Evolutionary conservation across 257 asterid genomes (phyloP), one percentile per base, ranked within the genome.

Genomic region (Lycium barbarum): DNA sequence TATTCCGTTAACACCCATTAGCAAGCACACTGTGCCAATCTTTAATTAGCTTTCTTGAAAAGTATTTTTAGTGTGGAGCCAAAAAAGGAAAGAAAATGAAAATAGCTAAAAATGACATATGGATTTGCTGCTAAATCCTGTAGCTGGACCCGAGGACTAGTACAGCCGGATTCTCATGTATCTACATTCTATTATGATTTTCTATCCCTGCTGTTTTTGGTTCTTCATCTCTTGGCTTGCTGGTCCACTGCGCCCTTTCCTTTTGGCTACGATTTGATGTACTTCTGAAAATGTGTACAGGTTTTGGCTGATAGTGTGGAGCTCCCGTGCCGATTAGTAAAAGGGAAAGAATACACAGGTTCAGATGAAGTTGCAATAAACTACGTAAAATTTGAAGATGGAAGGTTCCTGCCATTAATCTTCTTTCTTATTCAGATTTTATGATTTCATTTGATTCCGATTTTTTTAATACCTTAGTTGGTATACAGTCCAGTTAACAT

Each of bases 281-380:
- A 9, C 85, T 83, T 86, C 84, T 81, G 87, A 83, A 84, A 84
- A 20, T 51, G 73, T 83, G 70, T 91, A 90, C 88, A 96, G 99
- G 98, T 96, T 85, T 92, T 96, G 93, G 98, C 98, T 86, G 99
- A 95, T 88, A 84, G 91, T 84, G 87, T 91, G 89, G 95, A 90
- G 74, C 91, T 96, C 81, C 97, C 95, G 82, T 93, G 98, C 87
- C 97, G 97, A 80, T 87, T 96, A 86, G 95, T 93, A 84, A 96
- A 96, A 88, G 98, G 99, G 79, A 90, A 86, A 79, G 97, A 93
- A 87, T 93, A 92, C 82, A 93, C 98, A 18, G 99, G 99, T 83
- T 92, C 97, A 82, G 90, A 90, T 86, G 99, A 93, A 55, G 99
- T 94, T 88, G 99, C 98, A 65, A 93, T 96, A 90, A 93, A 86